Evolutionary conservation across 805 yeast species (phyloP), one percentile per base, ranked within the genome.

Genomic region (Candida patagonica): DNA sequence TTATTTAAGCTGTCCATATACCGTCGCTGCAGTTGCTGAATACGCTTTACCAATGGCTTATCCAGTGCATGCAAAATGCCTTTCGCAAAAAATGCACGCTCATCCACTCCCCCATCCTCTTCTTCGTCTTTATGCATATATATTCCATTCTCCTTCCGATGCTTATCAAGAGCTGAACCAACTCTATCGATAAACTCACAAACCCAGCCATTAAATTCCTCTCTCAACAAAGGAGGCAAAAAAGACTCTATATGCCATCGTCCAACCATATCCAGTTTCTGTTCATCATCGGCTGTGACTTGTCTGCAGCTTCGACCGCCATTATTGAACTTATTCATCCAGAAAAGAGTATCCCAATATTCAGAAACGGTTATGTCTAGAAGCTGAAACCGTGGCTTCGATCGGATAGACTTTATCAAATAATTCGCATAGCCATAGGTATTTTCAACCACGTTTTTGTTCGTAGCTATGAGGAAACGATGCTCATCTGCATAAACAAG

Each of bases 251-350:
- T 70, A 43, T 83, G 92, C 98, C 98, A 92, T 13, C 53, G 58
- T 16, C 55, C 40, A 23, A 16, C 17, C 19, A 32, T 41, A 5
- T 26, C 24, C 26, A 37, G 26, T 12, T n/a, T 15, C 23, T 38
- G 21, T 22, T 16, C 29, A 38, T 42, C 22, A 22, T 30, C 26
- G 20, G 24, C 41, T 20, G 36, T 12, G 29, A 30, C n/a, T 20
- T 44, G 52, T 22, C 45, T 47, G 34, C 54, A 48, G 8, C 49
- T 70, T 37, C 73, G 57, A 5, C 98, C 99, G 31, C 94, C 82
- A 59, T 70, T 87, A 54, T 92, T 92, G 52, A 74, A 75, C 50
- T 80, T 78, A 56, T 92, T 96, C 94, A 89, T 83, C 97, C 96
- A 94, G 2, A 92, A 63, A 47, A 92, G 63, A n/a, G 80, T 54